Evolutionary conservation across 1,284 basidiomycete species (phyloP).

Genomic region (Trametes sp.): DNA sequence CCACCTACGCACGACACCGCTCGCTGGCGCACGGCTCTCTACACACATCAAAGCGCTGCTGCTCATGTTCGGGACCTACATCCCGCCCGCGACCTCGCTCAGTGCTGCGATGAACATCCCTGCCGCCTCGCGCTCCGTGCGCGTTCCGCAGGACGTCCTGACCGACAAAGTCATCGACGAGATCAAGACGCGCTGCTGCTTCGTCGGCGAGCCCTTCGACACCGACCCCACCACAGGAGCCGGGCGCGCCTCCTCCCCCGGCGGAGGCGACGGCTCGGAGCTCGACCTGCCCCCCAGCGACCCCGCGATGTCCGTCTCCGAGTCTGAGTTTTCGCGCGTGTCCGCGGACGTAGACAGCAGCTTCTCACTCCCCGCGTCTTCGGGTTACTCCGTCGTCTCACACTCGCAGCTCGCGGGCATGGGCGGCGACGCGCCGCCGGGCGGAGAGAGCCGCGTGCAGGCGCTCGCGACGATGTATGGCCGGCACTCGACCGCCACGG

Average conservation of each 20-base stretch:
- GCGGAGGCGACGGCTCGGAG: conserved; percentile 51
- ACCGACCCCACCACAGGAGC: conserved; percentile 44
- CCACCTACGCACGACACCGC: conserved; percentile 80
- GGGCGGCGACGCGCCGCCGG: conserved; percentile 31
- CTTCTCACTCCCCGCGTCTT: conserved; percentile 55
- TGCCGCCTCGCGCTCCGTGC: conserved; percentile 64
- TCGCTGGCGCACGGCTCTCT: conserved; percentile 80
- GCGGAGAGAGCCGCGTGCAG: conserved; percentile 64
- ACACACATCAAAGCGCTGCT: conserved; percentile 81
- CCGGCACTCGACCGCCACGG: conserved; percentile 76
- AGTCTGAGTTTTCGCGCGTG: conserved; percentile 68
- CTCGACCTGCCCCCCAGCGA: conserved; percentile 65
- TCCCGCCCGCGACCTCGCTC: conserved; percentile 78
- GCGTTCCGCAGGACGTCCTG: conserved; percentile 78
- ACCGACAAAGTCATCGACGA: conserved; percentile 81
- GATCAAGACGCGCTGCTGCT: conserved; percentile 83
- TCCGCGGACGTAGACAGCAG: conserved; percentile 59
- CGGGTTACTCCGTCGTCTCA: conserved; percentile 65
- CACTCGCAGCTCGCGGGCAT: conserved; percentile 43
- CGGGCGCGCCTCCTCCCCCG: conserved; percentile 47
- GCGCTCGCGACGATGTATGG: conserved; percentile 72
- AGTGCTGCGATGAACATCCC: conserved; percentile 68
- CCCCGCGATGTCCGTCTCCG: conserved; percentile 65
- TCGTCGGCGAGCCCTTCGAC: conserved; percentile 70
- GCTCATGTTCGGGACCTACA: conserved; percentile 81